These are phyloP conservation scores for Violaceomyces palustris DNA, from an alignment of 1,284 basidiomycete genomes.

Conservation along the genomic window DNA sequence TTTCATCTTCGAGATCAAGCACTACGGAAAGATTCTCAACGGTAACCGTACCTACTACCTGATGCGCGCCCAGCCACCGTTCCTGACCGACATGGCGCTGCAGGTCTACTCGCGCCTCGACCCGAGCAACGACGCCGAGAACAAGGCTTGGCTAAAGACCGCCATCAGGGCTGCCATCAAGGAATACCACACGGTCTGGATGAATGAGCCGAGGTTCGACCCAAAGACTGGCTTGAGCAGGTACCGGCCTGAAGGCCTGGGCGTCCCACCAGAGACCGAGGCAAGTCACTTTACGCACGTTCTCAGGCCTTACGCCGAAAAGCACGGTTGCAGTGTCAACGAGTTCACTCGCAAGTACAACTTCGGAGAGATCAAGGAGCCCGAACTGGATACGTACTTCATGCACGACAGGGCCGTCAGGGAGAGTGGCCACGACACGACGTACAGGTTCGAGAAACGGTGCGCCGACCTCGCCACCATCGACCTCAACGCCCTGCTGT, in stretches of 20 bases:
- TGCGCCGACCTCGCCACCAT: slow-evolving; percentile 93
- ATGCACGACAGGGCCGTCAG: slow-evolving; percentile 90
- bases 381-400: slow-evolving; percentile 92
- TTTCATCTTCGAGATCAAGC: slow-evolving; percentile 97
- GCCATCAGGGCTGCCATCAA: slow-evolving; percentile 96
- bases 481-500: slow-evolving; percentile 77
- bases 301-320: slow-evolving; percentile 85
- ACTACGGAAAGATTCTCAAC: slow-evolving; percentile 72
- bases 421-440: slow-evolving; percentile 81
- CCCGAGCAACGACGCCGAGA: slow-evolving; percentile 70
- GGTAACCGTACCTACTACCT: slow-evolving; percentile 63
- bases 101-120: slow-evolving; percentile 96
- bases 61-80: slow-evolving; percentile 91
- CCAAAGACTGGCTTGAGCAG: slow-evolving; percentile 86
- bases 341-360: slow-evolving; percentile 98
- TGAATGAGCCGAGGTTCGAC: slow-evolving; percentile 85
- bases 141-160: slow-evolving; percentile 85
- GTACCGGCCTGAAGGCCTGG: slow-evolving; percentile 86
- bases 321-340: slow-evolving; percentile 88
- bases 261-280: slow-evolving; percentile 96
- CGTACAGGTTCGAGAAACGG: slow-evolving; percentile 87
- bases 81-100: slow-evolving; percentile 95
- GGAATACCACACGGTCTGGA: slow-evolving; percentile 97
- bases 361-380: slow-evolving; percentile 74
- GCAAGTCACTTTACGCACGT: slow-evolving; percentile 96